These are phyloP conservation scores for Tilletia caries DNA, from an alignment of 1,284 basidiomycete genomes.

Conservation along the genomic window DNA sequence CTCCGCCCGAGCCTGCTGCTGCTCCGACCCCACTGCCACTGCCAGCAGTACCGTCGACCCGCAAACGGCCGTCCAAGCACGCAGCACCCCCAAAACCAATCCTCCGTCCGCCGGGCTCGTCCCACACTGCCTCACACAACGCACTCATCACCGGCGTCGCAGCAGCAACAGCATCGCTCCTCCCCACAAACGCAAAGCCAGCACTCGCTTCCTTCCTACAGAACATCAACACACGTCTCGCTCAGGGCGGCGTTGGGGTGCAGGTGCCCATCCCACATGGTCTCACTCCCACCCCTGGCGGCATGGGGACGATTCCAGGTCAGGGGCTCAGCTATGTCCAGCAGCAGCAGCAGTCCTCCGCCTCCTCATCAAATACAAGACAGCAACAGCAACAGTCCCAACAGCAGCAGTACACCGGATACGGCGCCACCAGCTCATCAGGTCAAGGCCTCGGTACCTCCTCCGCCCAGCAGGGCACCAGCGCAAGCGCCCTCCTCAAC, in stretches of 20 bases:
- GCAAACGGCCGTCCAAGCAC: conserved; percentile 7
- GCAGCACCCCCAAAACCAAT: neutral
- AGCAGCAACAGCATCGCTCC: neutral
- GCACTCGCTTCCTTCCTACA: conserved; percentile 28
- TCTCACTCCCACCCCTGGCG: neutral
- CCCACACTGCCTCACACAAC: conserved; percentile 5
- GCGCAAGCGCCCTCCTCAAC: neutral
- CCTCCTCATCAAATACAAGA: conserved; percentile 29
- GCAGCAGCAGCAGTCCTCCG: conserved; percentile 15
- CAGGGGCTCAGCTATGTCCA: conserved; percentile 3
- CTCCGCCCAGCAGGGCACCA: neutral
- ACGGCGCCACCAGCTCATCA: neutral
- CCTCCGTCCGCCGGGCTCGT: conserved; percentile 9
- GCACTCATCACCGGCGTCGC: conserved; percentile 9
- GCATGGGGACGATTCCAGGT: neutral
- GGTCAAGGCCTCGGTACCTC: neutral
- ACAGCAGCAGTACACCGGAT: neutral
- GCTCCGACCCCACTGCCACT: no score
- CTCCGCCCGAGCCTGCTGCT: no score
- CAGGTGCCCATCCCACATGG: conserved; percentile 42
- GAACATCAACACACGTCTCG: conserved; percentile 45
- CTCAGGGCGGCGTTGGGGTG: conserved; percentile 49
- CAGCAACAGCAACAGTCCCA: neutral
- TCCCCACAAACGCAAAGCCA: neutral
- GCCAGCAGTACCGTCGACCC: neutral